These are phyloP conservation scores for Ascoidea rubescens DNA, from an alignment of 805 yeast genomes.

Conservation along the genomic window DNA sequence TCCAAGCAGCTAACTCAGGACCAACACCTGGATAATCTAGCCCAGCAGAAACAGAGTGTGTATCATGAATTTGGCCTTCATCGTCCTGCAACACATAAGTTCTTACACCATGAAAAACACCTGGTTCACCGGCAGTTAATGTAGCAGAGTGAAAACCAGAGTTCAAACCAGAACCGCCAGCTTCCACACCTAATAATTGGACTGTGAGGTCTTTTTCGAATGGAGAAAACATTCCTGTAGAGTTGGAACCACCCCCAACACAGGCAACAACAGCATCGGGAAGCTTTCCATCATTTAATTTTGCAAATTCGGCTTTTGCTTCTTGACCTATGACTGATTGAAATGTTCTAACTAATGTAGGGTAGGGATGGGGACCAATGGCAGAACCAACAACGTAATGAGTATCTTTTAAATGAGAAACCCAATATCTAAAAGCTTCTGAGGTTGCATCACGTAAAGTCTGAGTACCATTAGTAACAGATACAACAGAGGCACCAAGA, in stretches of 20 bases:
- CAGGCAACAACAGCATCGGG: conserved; percentile 96
- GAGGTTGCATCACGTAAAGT: conserved; percentile 96
- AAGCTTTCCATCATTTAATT: conserved; percentile 62
- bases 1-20: conserved; percentile 94
- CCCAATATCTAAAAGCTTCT: conserved; percentile 96
- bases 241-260: conserved; percentile 98
- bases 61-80: conserved; percentile 96
- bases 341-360: conserved; percentile 94
- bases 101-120: conserved; percentile 96
- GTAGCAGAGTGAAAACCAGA: conserved; percentile 90
- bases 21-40: conserved; percentile 99
- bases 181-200: conserved; percentile 85
- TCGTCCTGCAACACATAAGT: conserved; percentile 82
- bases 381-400: conserved; percentile 97
- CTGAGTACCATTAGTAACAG: conserved; percentile 89
- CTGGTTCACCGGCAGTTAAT: conserved; percentile 86
- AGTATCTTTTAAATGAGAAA: conserved; percentile 68
- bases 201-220: conserved; percentile 75
- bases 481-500: conserved; percentile 88
- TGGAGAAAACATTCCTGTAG: conserved; percentile 91
- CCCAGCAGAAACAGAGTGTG: conserved; percentile 98
- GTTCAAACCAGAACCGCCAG: conserved; percentile 95
- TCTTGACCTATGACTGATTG: conserved; percentile 95
- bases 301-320: conserved; percentile 80
- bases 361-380: conserved; percentile 98